Conservation (phyloP, 768 basidiomycete species). For the Pleurotus giganteus region DNA sequence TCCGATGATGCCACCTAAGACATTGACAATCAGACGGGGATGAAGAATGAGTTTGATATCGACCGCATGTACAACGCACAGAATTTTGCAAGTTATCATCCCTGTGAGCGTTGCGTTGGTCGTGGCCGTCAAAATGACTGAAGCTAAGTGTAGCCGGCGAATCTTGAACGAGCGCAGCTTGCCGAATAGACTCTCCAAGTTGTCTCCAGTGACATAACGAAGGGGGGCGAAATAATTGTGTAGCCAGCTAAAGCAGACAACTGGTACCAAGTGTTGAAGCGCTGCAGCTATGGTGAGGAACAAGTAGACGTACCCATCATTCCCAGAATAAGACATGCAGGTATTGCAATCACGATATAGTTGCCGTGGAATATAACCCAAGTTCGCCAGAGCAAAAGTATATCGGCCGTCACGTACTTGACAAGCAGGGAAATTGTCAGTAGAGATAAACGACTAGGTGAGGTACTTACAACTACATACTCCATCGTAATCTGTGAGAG, state of each 20-base stretch:
- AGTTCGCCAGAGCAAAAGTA: not conserved
- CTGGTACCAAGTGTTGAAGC: not conserved
- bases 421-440: not conserved
- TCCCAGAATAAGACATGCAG: not conserved
- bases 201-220: not conserved
- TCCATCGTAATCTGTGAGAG: not conserved
- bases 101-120: not conserved
- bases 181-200: not conserved
- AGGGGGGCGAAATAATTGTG: not conserved
- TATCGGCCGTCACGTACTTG: not conserved
- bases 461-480: not conserved
- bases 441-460: not conserved
- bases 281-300: not conserved
- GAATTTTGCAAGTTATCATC: not conserved
- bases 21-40: not conserved
- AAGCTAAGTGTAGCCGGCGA: not conserved
- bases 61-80: not conserved
- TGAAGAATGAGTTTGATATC: too few species aligned
- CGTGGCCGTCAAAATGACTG: not conserved
- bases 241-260: not conserved
- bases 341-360: not conserved
- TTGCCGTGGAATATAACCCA: not conserved
- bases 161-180: not conserved
- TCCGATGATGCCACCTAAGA: not conserved
- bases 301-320: not conserved